Percentiles rank a stretch among this genome's conserved stretches.
These are phyloP conservation scores for Yamadazyma paraphyllophila DNA, from an alignment of 805 yeast species.

Conservation along the genomic window DNA sequence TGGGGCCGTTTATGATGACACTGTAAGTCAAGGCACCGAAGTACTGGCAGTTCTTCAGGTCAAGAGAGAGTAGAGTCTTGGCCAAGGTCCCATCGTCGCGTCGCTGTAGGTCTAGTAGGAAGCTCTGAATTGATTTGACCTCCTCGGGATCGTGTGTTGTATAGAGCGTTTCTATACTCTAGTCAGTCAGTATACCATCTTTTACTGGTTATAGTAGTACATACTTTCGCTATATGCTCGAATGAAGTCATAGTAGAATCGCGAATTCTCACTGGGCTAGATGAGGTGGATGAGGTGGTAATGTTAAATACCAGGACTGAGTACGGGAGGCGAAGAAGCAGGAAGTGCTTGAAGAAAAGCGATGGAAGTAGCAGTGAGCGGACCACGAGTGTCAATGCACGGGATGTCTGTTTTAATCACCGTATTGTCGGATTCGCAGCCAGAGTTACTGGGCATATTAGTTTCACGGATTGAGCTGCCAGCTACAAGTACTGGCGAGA, in stretches of 20 bases:
- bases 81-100: conserved; percentile 59
- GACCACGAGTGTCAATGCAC: too few relatives aligned
- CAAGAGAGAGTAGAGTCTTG: conserved; percentile 41
- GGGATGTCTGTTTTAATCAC: too few relatives aligned
- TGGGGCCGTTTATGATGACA: conserved; percentile 48
- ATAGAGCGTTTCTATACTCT: conserved; percentile 46
- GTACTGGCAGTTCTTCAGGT: conserved; percentile 54
- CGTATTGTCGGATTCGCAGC: neutral
- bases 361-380: too few relatives aligned
- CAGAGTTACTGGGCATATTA: too few relatives aligned
- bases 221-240: conserved; percentile 5
- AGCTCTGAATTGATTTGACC: conserved; percentile 47
- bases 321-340: too few relatives aligned
- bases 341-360: neutral
- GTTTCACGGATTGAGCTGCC: too few relatives aligned
- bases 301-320: too few relatives aligned
- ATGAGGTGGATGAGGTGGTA: neutral
- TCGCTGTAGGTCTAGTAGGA: conserved; percentile 58
- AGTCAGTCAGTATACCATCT: conserved; percentile 1
- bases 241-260: neutral
- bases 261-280: neutral
- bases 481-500: too few relatives aligned
- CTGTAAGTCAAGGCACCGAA: conserved; percentile 82
- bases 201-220: neutral
- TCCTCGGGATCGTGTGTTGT: conserved; percentile 35